Base-by-base conservation (phyloP, 2,329 filamentous ascomycete species). In the Fusarium sp. region DNA sequence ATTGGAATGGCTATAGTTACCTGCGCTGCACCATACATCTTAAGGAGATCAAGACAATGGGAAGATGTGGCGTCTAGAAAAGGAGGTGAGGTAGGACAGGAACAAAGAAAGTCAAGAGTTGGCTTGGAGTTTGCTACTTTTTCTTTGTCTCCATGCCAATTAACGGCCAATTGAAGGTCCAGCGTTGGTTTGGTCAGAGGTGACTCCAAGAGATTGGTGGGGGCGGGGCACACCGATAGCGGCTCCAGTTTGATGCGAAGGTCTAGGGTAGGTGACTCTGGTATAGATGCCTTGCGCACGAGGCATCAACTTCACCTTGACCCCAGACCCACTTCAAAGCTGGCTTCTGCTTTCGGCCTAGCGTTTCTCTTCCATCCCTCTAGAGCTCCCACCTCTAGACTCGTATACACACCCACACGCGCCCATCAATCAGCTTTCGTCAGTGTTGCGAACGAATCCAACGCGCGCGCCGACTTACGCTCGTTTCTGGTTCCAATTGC, bases 141-240 rank as follows among this genome's bases (percentile, higher is more conserved):
- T 58, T 58, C 33, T 68, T 75, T 66, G 58, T 65, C 57, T 48
- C 64, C 62, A 73, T 48, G 58, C 50, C 61, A 67, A 76, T 71
- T 71, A 43, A 67, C 33, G 64, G 61, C 13, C 61, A 68, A 52
- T 54, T 63, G 61, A 54, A 20, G 24, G 22, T 33, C 29, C 11
- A 29, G 16, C 16, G 24, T 52, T 31, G 18, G 48, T 52, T 31
- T 6, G 24, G 20, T 33, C 48, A 48, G 35, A 48, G 43, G 43
- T 60, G 62, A 64, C 50, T 65, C 62, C n/a, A 31, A 60, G 11
- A 22, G 45, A 29, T 65, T 78, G 65, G 76, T 77, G 76, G 76
- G 76, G 76, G 76, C 66, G 76, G 76, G 76, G 76, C 74, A 57
- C 52, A 65, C 73, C 71, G 73, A 76, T 76, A 74, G 64, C 73